These are phyloP conservation scores for Cordyceps pruinosa DNA, from an alignment of 2,329 filamentous ascomycete genomes.

Conservation along the genomic window DNA sequence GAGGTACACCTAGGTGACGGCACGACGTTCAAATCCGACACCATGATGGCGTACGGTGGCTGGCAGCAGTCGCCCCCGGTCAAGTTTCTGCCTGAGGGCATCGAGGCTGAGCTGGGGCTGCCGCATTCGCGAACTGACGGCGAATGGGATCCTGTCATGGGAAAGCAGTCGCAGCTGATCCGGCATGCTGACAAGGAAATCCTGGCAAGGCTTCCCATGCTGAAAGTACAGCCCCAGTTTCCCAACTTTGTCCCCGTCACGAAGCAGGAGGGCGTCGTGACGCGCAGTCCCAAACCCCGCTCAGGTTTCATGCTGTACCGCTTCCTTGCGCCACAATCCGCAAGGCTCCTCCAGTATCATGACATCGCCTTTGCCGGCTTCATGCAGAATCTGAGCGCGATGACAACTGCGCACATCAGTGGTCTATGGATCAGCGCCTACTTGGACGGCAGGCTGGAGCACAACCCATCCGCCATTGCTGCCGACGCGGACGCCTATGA, in stretches of 20 bases:
- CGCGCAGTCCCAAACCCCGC: constrained; percentile 27
- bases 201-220: constrained; percentile 43
- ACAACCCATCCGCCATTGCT: constrained; percentile 11
- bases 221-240: constrained; percentile 43
- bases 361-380: constrained; percentile 40
- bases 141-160: constrained; percentile 13
- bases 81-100: constrained; percentile 42
- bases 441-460: constrained; percentile 30
- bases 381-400: constrained; percentile 34
- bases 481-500: constrained; percentile 27
- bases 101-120: constrained; percentile 41
- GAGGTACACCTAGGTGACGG: constrained; percentile 46
- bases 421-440: constrained; percentile 57
- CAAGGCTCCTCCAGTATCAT: constrained; percentile 26
- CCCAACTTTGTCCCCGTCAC: constrained; percentile 37
- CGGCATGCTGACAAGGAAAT: constrained; percentile 46
- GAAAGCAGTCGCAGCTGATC: constrained; percentile 27
- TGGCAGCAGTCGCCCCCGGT: constrained; percentile 50
- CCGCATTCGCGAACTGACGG: constrained; percentile 30
- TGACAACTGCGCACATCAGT: constrained; percentile 35
- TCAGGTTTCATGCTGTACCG: constrained; percentile 34
- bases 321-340: constrained; percentile 36
- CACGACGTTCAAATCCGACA: constrained; percentile 40
- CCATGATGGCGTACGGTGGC: constrained; percentile 50
- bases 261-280: constrained; percentile 30